These are phyloP conservation scores for Ostreobium quekettii DNA, from an alignment of 139 green algal species.

Conservation along the genomic window DNA sequence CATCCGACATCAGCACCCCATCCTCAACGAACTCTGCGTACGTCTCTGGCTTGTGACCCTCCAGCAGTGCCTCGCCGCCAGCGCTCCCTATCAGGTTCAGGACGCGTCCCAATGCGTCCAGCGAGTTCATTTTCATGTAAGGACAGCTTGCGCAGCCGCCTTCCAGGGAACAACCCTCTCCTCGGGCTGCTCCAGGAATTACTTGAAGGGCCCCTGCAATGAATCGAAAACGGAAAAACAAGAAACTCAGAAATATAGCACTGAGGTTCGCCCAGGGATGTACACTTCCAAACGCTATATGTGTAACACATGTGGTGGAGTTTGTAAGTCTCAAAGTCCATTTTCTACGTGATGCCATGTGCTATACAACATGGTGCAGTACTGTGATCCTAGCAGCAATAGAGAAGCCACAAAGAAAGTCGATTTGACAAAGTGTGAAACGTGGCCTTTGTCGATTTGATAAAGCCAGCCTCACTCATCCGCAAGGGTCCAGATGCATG, in stretches of 20 bases:
- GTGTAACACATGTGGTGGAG: conserved; percentile 5
- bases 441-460: too few species aligned
- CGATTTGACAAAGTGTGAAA: too few species aligned
- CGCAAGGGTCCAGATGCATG: too few species aligned
- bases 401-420: not conserved
- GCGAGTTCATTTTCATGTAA: conserved; percentile 96
- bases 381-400: not conserved
- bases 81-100: conserved; percentile 32
- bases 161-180: conserved; percentile 86
- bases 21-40: conserved; percentile 62
- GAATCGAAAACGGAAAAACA: conserved; percentile 7
- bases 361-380: not conserved
- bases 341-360: too few species aligned
- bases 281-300: not conserved
- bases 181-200: conserved; percentile 45
- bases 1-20: conserved; percentile 56
- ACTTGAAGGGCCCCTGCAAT: conserved; percentile 20
- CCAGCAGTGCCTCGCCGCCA: conserved; percentile 55
- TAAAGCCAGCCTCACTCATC: too few species aligned
- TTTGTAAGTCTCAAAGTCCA: too few species aligned
- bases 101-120: conserved; percentile 48
- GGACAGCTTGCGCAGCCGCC: conserved; percentile 94
- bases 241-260: not conserved
- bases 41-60: conserved; percentile 47
- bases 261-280: not conserved